Percentiles rank a stretch among this genome's conserved stretches.
phyloP scores from a whole-genome alignment of 306 rosid species.

The Fragaria iinumae region DNA sequence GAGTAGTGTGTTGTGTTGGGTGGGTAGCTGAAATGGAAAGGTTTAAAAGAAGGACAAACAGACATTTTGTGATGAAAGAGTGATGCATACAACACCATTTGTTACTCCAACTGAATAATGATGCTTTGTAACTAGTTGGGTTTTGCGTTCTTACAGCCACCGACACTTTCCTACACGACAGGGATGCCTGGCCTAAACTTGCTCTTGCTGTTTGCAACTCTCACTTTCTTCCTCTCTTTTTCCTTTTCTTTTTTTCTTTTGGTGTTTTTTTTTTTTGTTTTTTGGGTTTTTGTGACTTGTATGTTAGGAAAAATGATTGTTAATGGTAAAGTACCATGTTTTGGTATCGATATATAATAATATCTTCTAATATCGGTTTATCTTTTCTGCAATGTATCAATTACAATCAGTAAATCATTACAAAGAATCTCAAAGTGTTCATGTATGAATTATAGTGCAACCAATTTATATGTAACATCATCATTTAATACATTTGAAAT shows the following conservation, averaged over 20 bases:
- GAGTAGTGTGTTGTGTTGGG: not conserved
- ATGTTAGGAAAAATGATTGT: not conserved
- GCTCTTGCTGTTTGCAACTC: conserved; percentile 9
- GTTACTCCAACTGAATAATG: not conserved
- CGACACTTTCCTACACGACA: conserved; percentile 47
- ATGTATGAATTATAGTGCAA: too few species aligned
- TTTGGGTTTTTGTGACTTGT: not conserved
- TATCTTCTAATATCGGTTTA: too few species aligned
- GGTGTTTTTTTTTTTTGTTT: not conserved
- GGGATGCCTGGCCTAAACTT: conserved; percentile 42
- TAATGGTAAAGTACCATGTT: not conserved
- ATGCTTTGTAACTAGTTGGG: not conserved
- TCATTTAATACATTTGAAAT: too few species aligned
- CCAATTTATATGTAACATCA: too few species aligned
- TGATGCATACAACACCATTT: not conserved
- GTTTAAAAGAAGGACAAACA: not conserved
- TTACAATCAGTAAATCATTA: not conserved
- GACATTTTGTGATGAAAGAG: not conserved
- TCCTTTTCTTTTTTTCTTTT: not conserved
- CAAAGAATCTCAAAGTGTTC: too few species aligned
- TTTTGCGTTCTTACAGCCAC: conserved; percentile 32
- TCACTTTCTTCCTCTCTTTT: not conserved
- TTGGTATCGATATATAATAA: not conserved
- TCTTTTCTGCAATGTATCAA: not conserved
- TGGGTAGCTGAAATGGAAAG: conserved; percentile 1